phyloP scores from a whole-genome alignment of 148 eudicot genomes.

The Silene latifolia region DNA sequence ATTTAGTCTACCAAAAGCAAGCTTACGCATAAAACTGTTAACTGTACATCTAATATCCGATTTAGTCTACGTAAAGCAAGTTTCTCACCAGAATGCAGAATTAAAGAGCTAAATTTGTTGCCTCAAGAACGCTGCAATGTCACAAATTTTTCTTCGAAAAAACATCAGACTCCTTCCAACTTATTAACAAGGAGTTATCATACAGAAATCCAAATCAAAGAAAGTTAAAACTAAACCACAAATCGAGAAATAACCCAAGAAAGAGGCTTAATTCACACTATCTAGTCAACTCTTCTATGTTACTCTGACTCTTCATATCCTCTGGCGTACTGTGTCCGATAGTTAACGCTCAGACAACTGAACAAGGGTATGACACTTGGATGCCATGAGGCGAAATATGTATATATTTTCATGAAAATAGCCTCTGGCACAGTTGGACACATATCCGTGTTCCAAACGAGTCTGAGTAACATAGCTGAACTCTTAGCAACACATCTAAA shows the following conservation, averaged over 20 bases:
- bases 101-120: conserved; percentile 8
- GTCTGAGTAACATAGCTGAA: background rate
- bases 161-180: conserved; percentile 18
- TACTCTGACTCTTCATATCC: too few species aligned
- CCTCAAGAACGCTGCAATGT: conserved; percentile 10
- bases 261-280: background rate
- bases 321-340: too few species aligned
- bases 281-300: background rate
- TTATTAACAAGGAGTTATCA: conserved; percentile 30
- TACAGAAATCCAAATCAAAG: conserved; percentile 20
- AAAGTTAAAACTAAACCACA: background rate
- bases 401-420: too few species aligned
- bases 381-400: too few species aligned
- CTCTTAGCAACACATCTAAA: conserved; percentile 17
- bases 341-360: too few species aligned
- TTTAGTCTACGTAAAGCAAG: background rate
- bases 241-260: too few species aligned
- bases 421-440: too few species aligned
- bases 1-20: background rate
- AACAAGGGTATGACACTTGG: too few species aligned
- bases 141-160: conserved; percentile 14
- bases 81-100: conserved; percentile 20
- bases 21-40: too few species aligned
- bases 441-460: too few species aligned
- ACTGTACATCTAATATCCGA: background rate